Evolutionary conservation across 768 basidiomycete species (phyloP).

Genomic region (Mycena capillaripes): DNA sequence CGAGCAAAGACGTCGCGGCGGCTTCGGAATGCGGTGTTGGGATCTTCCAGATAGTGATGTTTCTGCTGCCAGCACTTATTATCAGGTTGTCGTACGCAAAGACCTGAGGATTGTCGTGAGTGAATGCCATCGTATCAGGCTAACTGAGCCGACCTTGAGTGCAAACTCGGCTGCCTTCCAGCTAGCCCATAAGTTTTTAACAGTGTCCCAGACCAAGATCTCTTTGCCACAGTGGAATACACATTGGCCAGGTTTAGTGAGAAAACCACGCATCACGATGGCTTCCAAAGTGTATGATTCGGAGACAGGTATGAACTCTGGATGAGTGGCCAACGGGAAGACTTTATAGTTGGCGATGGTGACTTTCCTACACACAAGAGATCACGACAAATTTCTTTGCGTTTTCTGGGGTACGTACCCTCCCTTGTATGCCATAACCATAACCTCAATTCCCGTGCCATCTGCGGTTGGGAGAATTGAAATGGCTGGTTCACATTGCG

Average conservation of each 20-base stretch:
- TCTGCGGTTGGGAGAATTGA: slow-evolving; percentile 14
- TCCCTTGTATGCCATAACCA: neutral
- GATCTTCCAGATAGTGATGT: slow-evolving; percentile 8
- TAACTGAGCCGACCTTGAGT: neutral
- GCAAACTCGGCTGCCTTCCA: slow-evolving; percentile 3
- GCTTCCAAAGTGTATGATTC: neutral
- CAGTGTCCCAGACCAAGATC: slow-evolving; percentile 4
- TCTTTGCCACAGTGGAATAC: neutral
- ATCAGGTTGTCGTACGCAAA: slow-evolving; percentile 5
- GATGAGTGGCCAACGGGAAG: slow-evolving; percentile 1
- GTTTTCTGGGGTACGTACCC: neutral
- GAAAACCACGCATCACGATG: neutral
- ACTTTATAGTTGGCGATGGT: slow-evolving; percentile 1
- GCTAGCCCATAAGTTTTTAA: slow-evolving; percentile 11
- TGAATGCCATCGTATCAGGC: neutral
- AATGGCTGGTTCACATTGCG: neutral
- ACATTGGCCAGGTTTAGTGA: slow-evolving; percentile 7
- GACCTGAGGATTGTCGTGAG: neutral
- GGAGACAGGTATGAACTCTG: slow-evolving; percentile 9
- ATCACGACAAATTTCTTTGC: neutral
- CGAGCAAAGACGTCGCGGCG: neutral
- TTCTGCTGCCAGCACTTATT: neutral
- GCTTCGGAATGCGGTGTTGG: neutral
- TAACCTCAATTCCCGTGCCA: slow-evolving; percentile 13
- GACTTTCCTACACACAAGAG: neutral